Base-by-base conservation (phyloP, 305 asterid species). In the Solanum aculeatissimum region DNA sequence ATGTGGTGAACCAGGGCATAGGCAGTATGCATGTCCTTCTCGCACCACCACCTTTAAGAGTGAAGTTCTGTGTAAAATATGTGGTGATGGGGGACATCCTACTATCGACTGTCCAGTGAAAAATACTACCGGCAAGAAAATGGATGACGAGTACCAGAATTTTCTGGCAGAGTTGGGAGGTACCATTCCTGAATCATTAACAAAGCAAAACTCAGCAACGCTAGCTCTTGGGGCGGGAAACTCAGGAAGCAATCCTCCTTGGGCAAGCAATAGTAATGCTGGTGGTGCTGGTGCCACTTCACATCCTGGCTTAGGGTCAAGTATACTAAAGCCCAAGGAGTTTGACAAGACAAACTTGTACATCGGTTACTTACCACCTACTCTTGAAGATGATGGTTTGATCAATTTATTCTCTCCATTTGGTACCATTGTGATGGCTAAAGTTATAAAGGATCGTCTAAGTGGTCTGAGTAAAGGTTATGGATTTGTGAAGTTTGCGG, bases 31-130 rank as follows among this genome's bases (percentile, higher is more conserved):
- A 1, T 96, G 99, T 88, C 99, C 99, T 77, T 94, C 98, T 51
- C 93, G 98, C 14, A 80, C 89, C 19, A 89, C 98, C 0, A 96
- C 98, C 21, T 96, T 96, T 85, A 96, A 96, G 91, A 95, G 98
- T 81, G 99, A 96, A 60, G 98, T 96, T 83, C 86, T 92, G 69
- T 96, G 99, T 89, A 96, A 91, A 88, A 95, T 93, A 74, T 96
- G 99, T 85, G 99, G 99, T 87, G 99, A 96, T 85, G 98, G 99
- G 82, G 99, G 99, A 9, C 99, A 96, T 86, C 99, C 99, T 13
- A 96, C 98, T 21, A 93, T 95, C 27, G 99, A 96, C 54, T 96
- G 99, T 40, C 99, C 98, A 0, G 97, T 96, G 85, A 96, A 96
- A 92, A 92, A 91, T 83, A 94, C 99, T 8, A 90, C 99, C 2